A percentile compares a stretch with the other conserved stretches of the same genome.
phyloP scores from a whole-genome alignment of 2,329 filamentous ascomycete species.

The Lecanosticta acicola region DNA sequence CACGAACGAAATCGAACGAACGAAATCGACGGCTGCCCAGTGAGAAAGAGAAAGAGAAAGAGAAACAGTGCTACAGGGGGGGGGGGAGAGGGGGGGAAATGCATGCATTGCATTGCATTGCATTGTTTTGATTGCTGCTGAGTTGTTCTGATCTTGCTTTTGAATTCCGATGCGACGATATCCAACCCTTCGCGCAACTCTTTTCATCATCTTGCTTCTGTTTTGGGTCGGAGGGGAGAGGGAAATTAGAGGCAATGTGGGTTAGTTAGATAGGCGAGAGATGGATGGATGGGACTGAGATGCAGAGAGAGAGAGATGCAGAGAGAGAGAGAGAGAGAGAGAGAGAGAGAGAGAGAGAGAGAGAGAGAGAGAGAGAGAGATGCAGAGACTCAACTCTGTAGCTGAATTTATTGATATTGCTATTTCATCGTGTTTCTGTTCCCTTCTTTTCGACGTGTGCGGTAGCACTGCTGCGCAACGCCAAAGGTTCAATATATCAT shows the following conservation, averaged over 20 bases:
- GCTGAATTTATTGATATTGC: not conserved
- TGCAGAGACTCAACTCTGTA: not conserved
- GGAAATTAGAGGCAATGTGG: too few species aligned
- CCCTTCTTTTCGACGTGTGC: too few species aligned
- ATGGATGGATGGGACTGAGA: conserved; percentile 2
- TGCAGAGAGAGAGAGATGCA: too few species aligned
- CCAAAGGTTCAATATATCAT: too few species aligned
- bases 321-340: not conserved
- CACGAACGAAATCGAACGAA: not conserved
- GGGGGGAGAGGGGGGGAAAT: not conserved
- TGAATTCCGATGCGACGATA: conserved; percentile 5
- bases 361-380: not conserved
- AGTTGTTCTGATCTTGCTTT: not conserved
- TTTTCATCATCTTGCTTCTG: conserved; percentile 1
- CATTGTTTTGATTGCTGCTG: conserved; percentile 2
- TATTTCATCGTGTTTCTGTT: not conserved
- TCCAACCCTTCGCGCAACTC: conserved; percentile 1
- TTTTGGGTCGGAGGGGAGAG: not conserved
- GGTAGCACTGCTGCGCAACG: too few species aligned
- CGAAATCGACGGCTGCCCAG: not conserved
- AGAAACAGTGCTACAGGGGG: not conserved
- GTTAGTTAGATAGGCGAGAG: not conserved
- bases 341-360: not conserved
- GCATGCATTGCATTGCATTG: not conserved
- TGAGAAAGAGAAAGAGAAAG: conserved; percentile 1